These are phyloP conservation scores for Hondaea fermentalgiana DNA, from an alignment of 108 stramenopile genomes.

Conservation along the genomic window DNA sequence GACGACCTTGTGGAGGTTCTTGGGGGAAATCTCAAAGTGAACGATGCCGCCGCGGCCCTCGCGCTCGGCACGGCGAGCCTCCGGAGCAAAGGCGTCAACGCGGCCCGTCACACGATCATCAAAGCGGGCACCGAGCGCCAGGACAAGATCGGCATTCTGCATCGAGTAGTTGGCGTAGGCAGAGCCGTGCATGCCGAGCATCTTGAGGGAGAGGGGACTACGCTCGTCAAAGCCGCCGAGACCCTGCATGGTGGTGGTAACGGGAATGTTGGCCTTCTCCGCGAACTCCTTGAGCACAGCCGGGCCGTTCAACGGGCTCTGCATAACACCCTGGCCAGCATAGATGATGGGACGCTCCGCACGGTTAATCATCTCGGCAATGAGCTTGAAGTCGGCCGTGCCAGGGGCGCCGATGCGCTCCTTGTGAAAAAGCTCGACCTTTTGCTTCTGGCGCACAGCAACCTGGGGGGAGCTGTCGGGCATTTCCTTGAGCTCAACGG, in stretches of 20 bases:
- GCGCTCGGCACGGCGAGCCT: slow-evolving; percentile 64
- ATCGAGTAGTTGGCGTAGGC: slow-evolving; percentile 76
- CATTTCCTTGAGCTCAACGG: neutral
- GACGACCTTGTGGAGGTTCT: slow-evolving; percentile 64
- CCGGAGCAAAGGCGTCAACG: slow-evolving; percentile 65
- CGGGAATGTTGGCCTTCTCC: slow-evolving; percentile 72
- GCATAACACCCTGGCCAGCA: slow-evolving; percentile 74
- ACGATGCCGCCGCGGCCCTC: slow-evolving; percentile 75
- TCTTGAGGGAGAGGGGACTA: slow-evolving; percentile 70
- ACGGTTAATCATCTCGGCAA: slow-evolving; percentile 57
- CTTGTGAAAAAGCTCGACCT: neutral
- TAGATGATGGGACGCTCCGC: slow-evolving; percentile 77
- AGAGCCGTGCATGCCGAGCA: slow-evolving; percentile 83
- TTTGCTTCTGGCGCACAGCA: neutral
- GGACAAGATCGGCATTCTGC: slow-evolving; percentile 74
- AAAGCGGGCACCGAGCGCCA: slow-evolving; percentile 72
- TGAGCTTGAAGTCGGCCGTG: slow-evolving; percentile 24
- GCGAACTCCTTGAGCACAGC: slow-evolving; percentile 69
- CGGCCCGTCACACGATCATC: slow-evolving; percentile 80
- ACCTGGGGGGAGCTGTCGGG: neutral
- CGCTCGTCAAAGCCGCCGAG: slow-evolving; percentile 73
- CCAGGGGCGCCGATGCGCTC: neutral
- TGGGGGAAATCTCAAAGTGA: slow-evolving; percentile 74
- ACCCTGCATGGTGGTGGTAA: slow-evolving; percentile 76
- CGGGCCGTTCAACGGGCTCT: slow-evolving; percentile 39